Evolutionary conservation across 202 grass and related monocot species (phyloP), one percentile per base, ranked within the genome.

Genomic region (Eragrostis tef): DNA sequence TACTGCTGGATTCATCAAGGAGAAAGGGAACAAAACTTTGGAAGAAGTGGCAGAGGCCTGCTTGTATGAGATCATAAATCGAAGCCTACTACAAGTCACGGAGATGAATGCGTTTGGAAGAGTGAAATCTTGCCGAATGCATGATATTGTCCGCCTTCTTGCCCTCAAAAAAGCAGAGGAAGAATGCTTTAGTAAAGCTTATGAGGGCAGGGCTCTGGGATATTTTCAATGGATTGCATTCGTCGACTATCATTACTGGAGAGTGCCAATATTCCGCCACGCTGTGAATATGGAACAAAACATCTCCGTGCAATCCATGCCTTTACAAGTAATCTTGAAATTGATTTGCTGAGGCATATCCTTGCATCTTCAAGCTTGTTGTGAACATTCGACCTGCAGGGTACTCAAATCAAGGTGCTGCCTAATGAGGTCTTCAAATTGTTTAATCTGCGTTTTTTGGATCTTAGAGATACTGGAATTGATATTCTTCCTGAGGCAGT

Each of bases 21-120:
- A 63, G 45, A 27, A 5, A 6, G 64, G 34, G 15, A 50, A 16
- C 7, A 86, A 49, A 17, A 86, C 75, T 36, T 0, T 83, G 5
- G 83, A 92, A 25, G 56, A 92, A 75, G 83, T 84, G 4, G 90
- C 86, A 11, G 75, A 86, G 53, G 74, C 21, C 0, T 86, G 56
- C 56, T 17, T 92, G 8, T 39, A 71, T 7, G 86, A 89, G 11
- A 63, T 92, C 43, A 54, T 92, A 20, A 64, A 61, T 13, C 69
- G 56, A 67, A 79, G 76, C 9, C 2, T 88, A 57, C 24, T 92
- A 21, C 69, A 88, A 13, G 60, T 88, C 0, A 79, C 48, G 14
- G 1, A 68, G 16, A 70, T 12, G 6, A 88, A 92, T 60, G 0
- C 7, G 1, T 67, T 17, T 19, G 86, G 83, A 14, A 68, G 76